Conservation (phyloP, 2,329 filamentous ascomycete genomes). For the Chaetothyriales sp. region DNA sequence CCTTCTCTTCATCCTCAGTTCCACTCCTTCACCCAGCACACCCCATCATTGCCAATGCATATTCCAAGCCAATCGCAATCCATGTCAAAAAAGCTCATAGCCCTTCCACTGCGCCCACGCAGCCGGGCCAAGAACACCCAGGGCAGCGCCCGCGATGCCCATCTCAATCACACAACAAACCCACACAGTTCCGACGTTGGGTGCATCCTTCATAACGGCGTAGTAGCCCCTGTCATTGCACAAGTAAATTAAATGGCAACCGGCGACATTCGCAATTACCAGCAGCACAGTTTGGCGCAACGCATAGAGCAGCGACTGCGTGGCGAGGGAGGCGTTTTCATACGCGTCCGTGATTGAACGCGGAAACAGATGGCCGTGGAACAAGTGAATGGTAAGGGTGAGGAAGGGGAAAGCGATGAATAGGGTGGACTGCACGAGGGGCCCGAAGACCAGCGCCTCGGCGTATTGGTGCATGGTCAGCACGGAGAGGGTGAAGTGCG, state of each 20-base stretch:
- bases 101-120: slow-evolving; percentile 43
- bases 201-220: slow-evolving; percentile 79
- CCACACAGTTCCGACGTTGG: slow-evolving; percentile 82
- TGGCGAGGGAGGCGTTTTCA: background rate
- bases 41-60: no score
- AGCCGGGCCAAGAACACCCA: slow-evolving; percentile 39
- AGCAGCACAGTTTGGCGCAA: slow-evolving; percentile 46
- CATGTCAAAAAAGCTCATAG: slow-evolving; percentile 27
- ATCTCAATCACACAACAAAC: slow-evolving; percentile 87
- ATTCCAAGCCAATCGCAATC: no score
- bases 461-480: slow-evolving; percentile 36
- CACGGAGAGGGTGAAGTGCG: slow-evolving; percentile 33
- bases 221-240: slow-evolving; percentile 72
- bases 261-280: slow-evolving; percentile 43
- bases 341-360: slow-evolving; percentile 10
- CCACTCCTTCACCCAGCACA: no score
- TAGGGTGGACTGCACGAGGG: slow-evolving; percentile 22
- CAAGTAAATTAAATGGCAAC: slow-evolving; percentile 68
- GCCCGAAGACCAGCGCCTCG: slow-evolving; percentile 18
- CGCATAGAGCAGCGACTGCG: slow-evolving; percentile 1
- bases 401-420: slow-evolving; percentile 30
- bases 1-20: no score
- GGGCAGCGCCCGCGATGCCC: slow-evolving; percentile 51
- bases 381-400: slow-evolving; percentile 31
- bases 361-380: slow-evolving; percentile 31